Base-by-base conservation (phyloP, 371 early-diverging fungal species). In the Zancudomyces culisetae region DNA sequence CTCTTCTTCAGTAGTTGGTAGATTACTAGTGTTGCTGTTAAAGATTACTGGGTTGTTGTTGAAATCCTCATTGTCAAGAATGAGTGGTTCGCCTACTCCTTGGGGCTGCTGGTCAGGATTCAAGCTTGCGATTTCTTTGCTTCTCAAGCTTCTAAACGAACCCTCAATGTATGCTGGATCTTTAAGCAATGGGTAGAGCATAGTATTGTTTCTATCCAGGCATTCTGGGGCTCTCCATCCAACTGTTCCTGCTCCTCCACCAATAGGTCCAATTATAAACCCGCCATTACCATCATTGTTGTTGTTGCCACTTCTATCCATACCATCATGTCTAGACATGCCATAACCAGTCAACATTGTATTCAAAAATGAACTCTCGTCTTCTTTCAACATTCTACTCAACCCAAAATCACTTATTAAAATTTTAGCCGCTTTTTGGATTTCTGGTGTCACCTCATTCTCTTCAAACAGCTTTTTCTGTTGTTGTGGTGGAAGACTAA, bases 151-250 rank as follows among this genome's bases (percentile, higher is more conserved):
- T 35, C 64, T 59, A 35, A 64, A 64, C 19, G 58, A 57, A 18
- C n/a, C 35, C 21, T 26, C 27, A 22, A 22, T 30, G 19, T 54
- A 21, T 3, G 39, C 15, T 15, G 35, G 35, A 6, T 10, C 10
- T 15, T 35, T 35, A 35, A 10, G 6, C 35, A 15, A 35, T 35
- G 35, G 10, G 15, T 35, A 35, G 35, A 6, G 6, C 15, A 15
- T 15, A 6, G 35, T 15, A 35, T 6, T 10, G 15, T 10, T 35
- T 15, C 35, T 35, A 45, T 66, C 66, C 42, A 66, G 66, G 57
- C 69, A 75, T 63, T 97, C 98, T 1, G 95, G 93, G 1, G 96
- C 95, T n/a, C 98, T 73, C 98, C 98, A 97, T 1, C 98, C 98
- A 48, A 85, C 72, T 1, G 96, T 97, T 23, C 90, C 90, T 27